Percentiles rank a stretch among this genome's conserved stretches.
Conservation (phyloP, 495 filamentous ascomycete genomes). For the Penicillium fimorum region DNA sequence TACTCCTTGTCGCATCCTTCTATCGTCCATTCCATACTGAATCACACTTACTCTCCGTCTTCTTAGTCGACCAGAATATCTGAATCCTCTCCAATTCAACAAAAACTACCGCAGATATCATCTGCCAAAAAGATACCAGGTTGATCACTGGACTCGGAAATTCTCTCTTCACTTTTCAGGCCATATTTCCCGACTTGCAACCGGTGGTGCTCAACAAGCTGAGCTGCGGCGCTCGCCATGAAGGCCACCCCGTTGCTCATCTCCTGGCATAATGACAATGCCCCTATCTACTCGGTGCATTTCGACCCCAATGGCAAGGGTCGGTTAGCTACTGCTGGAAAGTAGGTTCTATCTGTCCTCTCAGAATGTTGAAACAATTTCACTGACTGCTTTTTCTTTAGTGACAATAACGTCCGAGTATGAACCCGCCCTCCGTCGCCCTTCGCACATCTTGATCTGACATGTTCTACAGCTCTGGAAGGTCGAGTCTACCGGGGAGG, state of each 20-base stretch:
- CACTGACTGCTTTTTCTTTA: conserved; percentile 23
- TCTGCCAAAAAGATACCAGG: conserved; percentile 1
- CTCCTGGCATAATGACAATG: conserved; percentile 94
- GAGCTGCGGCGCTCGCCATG: conserved; percentile 59
- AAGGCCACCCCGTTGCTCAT: conserved; percentile 88
- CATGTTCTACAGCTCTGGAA: conserved; percentile 73
- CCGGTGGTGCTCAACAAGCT: conserved; percentile 11
- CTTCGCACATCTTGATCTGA: conserved; percentile 28
- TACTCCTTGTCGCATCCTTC: conserved; percentile 2
- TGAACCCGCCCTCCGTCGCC: conserved; percentile 33
- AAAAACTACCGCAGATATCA: not conserved
- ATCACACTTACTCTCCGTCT: not conserved
- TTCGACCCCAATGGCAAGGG: conserved; percentile 94
- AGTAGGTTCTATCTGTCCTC: conserved; percentile 32
- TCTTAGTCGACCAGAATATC: not conserved
- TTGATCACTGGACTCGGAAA: conserved; percentile 15
- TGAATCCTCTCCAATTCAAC: not conserved
- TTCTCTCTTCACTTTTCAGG: conserved; percentile 4
- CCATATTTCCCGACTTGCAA: conserved; percentile 3
- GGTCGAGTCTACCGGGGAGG: conserved; percentile 81
- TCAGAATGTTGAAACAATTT: not conserved
- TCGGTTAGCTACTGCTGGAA: conserved; percentile 88
- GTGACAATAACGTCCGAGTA: conserved; percentile 96
- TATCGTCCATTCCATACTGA: not conserved
- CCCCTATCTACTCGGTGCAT: conserved; percentile 92